A percentile compares a stretch with the other conserved stretches of the same genome.
These are phyloP conservation scores for Tuctoria greenei DNA, from an alignment of 176 grass and related monocot genomes.

Conservation along the genomic window DNA sequence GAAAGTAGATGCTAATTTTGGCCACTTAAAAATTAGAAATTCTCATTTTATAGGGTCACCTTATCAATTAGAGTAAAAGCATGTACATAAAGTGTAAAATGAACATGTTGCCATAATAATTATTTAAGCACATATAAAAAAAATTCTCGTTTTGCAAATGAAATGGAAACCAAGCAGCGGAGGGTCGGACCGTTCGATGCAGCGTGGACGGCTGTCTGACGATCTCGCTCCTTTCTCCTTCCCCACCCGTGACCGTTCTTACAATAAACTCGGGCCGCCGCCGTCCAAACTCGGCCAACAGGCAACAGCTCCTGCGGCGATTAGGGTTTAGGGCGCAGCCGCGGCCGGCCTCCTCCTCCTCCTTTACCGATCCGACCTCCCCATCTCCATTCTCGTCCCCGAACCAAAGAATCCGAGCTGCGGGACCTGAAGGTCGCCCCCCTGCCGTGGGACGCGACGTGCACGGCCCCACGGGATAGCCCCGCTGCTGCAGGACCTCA, in stretches of 20 bases:
- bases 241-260: background rate
- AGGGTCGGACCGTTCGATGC: background rate
- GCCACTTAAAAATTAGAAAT: too few species aligned
- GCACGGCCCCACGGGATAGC: background rate
- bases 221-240: background rate
- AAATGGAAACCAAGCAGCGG: background rate
- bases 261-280: too few species aligned
- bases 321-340: background rate
- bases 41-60: too few species aligned
- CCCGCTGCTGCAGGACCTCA: background rate
- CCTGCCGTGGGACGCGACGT: background rate
- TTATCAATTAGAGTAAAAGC: too few species aligned
- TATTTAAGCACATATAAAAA: too few species aligned
- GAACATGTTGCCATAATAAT: too few species aligned
- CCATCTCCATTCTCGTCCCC: background rate
- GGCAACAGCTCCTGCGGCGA: background rate
- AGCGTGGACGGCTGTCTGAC: background rate
- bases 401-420: background rate
- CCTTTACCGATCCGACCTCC: background rate
- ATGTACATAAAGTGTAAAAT: too few species aligned
- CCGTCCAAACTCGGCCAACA: too few species aligned
- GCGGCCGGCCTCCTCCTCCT: background rate
- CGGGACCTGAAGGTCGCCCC: background rate
- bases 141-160: background rate
- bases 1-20: too few species aligned